Evolutionary conservation across 139 green algal genomes (phyloP), one percentile per base, ranked within the genome.

Genomic region (Micractinium sp.): DNA sequence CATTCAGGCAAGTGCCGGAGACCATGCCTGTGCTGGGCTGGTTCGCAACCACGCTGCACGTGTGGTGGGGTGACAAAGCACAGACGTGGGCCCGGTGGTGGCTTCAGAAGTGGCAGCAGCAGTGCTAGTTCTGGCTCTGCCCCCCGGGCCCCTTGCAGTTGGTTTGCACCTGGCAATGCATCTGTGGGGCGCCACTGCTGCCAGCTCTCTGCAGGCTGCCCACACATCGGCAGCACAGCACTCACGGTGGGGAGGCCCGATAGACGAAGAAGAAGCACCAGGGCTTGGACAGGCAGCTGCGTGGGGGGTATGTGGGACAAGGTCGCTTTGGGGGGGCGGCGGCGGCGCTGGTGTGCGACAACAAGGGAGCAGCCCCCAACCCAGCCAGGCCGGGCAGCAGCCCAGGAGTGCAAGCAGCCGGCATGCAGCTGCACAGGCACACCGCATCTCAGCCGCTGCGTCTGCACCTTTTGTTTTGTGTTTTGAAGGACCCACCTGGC

Each of bases 251-350:
- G 71, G 31, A 38, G 7, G 29, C 71, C 12, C 71, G 25, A 22
- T 20, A 47, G 12, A 82, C 77, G 9, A 63, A 82, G 38, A n/a
- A 82, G 38, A 35, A 82, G 77, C 77, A 82, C 77, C 77, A 82
- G 38, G 77, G 38, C 3, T n/a, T 23, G 4, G 77, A 39, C 38
- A 63, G 38, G 77, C 77, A 82, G 20, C 77, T 82, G 77, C 38
- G 23, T 1, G 23, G 18, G 67, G 20, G 36, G 29, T 5, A 73
- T 73, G 63, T 73, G 38, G 9, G 22, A 25, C 23, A 61, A 18
- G 77, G 38, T 23, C 7, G 25, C 13, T 1, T 2, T 20, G 15
- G 35, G n/a, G n/a, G 12, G 69, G 69, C 25, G 3, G 63, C 23
- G 9, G 69, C 25, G 29, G 27, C 23, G 69, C 13, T 76, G 3